phyloP scores from a whole-genome alignment of 2,329 filamentous ascomycete species.

The Ascochyta rabiei region DNA sequence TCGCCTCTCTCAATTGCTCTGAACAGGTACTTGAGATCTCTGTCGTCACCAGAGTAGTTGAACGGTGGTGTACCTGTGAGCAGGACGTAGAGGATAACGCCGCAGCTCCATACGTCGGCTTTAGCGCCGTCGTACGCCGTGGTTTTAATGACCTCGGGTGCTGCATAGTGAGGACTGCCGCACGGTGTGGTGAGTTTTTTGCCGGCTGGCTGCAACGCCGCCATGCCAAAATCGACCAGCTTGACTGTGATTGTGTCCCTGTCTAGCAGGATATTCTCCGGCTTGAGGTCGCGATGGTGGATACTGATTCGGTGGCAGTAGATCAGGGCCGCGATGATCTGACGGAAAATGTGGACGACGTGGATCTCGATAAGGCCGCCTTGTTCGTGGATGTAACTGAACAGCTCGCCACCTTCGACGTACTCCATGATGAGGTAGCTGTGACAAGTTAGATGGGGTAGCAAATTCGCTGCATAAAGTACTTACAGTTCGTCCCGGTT shows the following conservation, averaged over 20 bases:
- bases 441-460: constrained; percentile 24
- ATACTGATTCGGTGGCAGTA: constrained; percentile 96
- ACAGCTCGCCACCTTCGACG: constrained; percentile 82
- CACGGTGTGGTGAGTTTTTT: constrained; percentile 87
- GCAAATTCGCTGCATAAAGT: not conserved
- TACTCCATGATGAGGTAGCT: constrained; percentile 96
- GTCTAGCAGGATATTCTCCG: constrained; percentile 93
- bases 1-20: constrained; percentile 57
- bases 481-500: constrained; percentile 90
- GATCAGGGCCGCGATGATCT: constrained; percentile 88
- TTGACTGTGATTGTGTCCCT: constrained; percentile 75
- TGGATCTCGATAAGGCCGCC: constrained; percentile 80
- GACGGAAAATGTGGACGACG: constrained; percentile 83
- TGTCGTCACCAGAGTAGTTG: constrained; percentile 53
- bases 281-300: constrained; percentile 94
- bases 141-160: constrained; percentile 84
- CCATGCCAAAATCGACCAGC: constrained; percentile 98
- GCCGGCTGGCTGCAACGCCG: constrained; percentile 81
- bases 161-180: constrained; percentile 95
- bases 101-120: constrained; percentile 91
- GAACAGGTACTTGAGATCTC: constrained; percentile 69
- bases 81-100: constrained; percentile 80
- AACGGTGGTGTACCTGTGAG: constrained; percentile 86
- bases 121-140: constrained; percentile 80
- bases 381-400: constrained; percentile 78